These are phyloP conservation scores for Casuarina equisetifolia DNA, from an alignment of 306 rosid genomes.

Conservation along the genomic window DNA sequence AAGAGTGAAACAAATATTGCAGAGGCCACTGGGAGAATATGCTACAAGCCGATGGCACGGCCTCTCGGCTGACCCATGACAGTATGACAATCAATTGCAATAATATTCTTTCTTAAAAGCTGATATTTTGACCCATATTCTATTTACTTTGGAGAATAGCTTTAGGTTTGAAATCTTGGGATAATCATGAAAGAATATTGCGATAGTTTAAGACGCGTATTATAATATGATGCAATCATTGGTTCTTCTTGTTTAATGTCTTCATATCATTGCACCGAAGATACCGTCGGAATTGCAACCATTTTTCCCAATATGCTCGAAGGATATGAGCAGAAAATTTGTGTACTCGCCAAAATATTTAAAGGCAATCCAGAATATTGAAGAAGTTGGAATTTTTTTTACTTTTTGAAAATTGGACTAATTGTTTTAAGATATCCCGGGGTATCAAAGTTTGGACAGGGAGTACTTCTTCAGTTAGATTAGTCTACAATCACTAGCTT, in stretches of 20 bases:
- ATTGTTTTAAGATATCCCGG: too few species aligned
- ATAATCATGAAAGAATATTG: neutral
- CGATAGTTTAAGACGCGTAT: neutral
- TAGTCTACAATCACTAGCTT: too few species aligned
- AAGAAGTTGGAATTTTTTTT: too few species aligned
- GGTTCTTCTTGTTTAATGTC: neutral
- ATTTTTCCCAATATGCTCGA: too few species aligned
- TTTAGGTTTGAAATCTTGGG: neutral
- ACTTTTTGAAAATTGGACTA: too few species aligned
- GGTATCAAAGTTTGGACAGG: too few species aligned
- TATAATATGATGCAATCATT: neutral
- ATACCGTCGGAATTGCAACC: neutral
- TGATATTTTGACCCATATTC: neutral
- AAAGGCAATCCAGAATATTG: too few species aligned
- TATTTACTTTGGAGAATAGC: neutral
- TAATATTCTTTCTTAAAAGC: neutral
- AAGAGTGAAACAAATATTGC: neutral
- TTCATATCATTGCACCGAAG: neutral
- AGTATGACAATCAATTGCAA: neutral
- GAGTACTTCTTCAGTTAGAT: too few species aligned
- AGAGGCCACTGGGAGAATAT: neutral
- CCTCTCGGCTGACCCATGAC: too few species aligned
- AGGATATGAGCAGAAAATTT: too few species aligned
- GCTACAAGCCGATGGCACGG: neutral
- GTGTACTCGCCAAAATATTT: too few species aligned